Conservation (phyloP, 1,139 yeast species). For the Geotrichum bryndzae region DNA sequence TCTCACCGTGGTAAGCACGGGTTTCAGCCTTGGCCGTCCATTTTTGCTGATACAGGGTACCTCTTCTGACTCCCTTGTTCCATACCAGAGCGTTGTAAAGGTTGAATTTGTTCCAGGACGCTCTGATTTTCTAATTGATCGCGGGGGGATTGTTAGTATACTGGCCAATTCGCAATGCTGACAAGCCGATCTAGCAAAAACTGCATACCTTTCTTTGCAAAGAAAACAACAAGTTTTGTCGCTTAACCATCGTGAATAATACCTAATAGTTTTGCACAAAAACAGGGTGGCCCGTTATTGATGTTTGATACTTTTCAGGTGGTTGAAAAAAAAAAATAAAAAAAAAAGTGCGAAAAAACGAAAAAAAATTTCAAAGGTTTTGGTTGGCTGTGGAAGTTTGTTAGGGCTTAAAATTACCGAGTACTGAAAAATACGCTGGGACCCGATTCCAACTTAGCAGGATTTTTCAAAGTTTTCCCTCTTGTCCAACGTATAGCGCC, state of each 20-base stretch:
- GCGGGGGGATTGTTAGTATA: neutral
- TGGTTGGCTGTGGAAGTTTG: slow-evolving; percentile 14
- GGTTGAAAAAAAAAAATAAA: neutral
- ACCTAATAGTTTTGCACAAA: neutral
- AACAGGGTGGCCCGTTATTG: neutral
- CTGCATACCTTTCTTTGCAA: slow-evolving; percentile 18
- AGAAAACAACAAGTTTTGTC: slow-evolving; percentile 20
- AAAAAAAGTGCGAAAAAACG: neutral
- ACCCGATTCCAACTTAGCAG: neutral
- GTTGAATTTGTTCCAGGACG: slow-evolving; percentile 89
- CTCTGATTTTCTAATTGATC: slow-evolving; percentile 52
- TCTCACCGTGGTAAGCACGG: slow-evolving; percentile 94
- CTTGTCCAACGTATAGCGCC: neutral
- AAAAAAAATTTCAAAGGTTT: slow-evolving; percentile 2
- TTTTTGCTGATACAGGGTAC: slow-evolving; percentile 79
- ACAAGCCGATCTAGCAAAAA: neutral
- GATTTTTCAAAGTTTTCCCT: neutral
- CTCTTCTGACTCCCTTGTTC: slow-evolving; percentile 44
- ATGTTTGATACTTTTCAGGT: neutral
- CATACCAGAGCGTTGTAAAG: slow-evolving; percentile 64
- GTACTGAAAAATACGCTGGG: neutral
- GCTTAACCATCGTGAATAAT: slow-evolving; percentile 16
- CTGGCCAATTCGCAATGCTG: neutral
- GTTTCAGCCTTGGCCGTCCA: slow-evolving; percentile 90
- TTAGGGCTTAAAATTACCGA: neutral